phyloP scores from a whole-genome alignment of 805 yeast species.

The Candida mattraensis region DNA sequence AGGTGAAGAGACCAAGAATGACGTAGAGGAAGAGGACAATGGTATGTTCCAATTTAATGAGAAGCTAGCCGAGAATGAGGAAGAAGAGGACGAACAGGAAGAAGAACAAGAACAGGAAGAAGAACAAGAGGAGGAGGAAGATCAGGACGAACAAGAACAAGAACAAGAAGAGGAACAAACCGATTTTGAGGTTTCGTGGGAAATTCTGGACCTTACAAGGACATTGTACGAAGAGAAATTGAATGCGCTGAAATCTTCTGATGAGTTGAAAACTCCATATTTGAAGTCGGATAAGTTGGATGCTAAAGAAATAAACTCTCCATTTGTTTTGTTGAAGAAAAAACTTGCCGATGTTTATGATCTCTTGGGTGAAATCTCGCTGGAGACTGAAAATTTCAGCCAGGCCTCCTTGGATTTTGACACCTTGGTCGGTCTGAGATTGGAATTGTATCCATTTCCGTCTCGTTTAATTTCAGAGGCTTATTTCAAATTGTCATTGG shows the following conservation, averaged over 20 bases:
- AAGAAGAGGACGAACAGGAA: conserved; percentile 33
- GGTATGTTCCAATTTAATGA: conserved; percentile 24
- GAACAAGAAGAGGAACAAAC: conserved; percentile 48
- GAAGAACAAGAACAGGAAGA: conserved; percentile 27
- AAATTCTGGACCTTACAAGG: conserved; percentile 75
- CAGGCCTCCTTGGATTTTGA: conserved; percentile 75
- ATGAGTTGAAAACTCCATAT: conserved; percentile 17
- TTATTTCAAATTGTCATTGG: conserved; percentile 76
- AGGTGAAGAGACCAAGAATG: conserved; percentile 30
- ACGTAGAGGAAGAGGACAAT: conserved; percentile 32
- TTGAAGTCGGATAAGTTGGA: conserved; percentile 23
- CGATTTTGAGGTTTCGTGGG: conserved; percentile 90
- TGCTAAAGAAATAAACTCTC: conserved; percentile 24
- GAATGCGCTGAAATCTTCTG: conserved; percentile 7
- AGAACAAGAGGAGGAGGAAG: conserved; percentile 26
- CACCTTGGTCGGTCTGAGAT: conserved; percentile 54
- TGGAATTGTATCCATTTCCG: conserved; percentile 47
- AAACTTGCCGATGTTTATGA: conserved; percentile 75
- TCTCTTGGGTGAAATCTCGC: conserved; percentile 82
- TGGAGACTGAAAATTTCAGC: conserved; percentile 83
- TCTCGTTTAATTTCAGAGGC: conserved; percentile 71
- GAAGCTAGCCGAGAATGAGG: conserved; percentile 35
- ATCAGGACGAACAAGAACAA: conserved; percentile 28
- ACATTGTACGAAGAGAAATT: conserved; percentile 54
- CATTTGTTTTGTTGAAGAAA: conserved; percentile 39